Conservation (phyloP, 2,329 filamentous ascomycete species). For the Hypoxylon sp. region DNA sequence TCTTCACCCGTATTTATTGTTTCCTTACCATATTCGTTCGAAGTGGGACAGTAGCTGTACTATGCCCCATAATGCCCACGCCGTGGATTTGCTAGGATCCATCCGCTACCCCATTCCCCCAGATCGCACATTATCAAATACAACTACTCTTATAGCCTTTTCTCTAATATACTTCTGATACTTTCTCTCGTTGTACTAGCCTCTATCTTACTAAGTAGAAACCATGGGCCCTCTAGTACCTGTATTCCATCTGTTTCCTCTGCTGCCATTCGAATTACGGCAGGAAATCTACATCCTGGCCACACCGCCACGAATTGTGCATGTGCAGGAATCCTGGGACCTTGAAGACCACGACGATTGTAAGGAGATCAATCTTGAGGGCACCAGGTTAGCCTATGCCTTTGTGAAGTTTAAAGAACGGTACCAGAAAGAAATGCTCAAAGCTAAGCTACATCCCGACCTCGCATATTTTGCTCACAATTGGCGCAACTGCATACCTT, state of each 20-base stretch:
- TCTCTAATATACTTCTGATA: neutral
- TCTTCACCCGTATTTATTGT: too few relatives aligned
- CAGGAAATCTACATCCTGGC: slow-evolving; percentile 27
- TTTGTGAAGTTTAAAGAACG: neutral
- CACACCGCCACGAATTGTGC: slow-evolving; percentile 26
- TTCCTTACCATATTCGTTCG: too few relatives aligned
- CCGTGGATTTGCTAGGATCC: neutral
- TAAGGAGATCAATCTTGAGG: too few relatives aligned
- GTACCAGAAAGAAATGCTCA: neutral
- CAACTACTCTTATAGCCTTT: neutral
- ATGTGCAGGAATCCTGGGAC: slow-evolving; percentile 18
- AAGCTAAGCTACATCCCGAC: slow-evolving; percentile 14
- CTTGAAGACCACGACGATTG: slow-evolving; percentile 7
- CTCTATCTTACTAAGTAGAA: neutral
- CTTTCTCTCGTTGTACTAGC: neutral
- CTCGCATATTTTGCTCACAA: slow-evolving; percentile 19
- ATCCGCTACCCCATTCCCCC: too few relatives aligned
- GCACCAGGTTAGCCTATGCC: slow-evolving; percentile 1
- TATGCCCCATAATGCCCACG: neutral
- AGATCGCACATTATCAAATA: neutral
- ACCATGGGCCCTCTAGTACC: neutral
- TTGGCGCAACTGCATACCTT: slow-evolving; percentile 12
- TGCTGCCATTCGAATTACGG: slow-evolving; percentile 20
- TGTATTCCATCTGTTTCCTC: slow-evolving; percentile 15
- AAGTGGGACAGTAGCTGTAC: neutral